Conservation (phyloP, 1,284 basidiomycete species). For the Ustilago esculenta region DNA sequence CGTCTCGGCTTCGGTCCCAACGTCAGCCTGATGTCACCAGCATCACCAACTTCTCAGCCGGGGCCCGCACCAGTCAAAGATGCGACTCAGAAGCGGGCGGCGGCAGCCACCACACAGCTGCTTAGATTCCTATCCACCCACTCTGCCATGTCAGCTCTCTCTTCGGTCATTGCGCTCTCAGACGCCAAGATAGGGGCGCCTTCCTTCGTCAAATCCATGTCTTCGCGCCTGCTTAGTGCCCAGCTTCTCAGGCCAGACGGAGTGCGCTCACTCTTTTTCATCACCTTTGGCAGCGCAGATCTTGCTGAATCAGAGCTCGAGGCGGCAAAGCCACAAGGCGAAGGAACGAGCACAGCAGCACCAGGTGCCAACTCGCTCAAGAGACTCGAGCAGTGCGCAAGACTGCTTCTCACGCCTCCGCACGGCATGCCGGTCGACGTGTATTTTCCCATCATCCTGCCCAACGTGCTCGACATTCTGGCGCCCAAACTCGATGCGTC, state of each 20-base stretch:
- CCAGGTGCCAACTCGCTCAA: slow-evolving; percentile 38
- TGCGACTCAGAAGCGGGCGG: slow-evolving; percentile 19
- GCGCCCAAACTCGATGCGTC: slow-evolving; percentile 36
- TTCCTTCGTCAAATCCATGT: slow-evolving; percentile 41
- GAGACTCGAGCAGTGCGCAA: slow-evolving; percentile 35
- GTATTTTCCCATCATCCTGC: slow-evolving; percentile 43
- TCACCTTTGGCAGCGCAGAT: slow-evolving; percentile 47
- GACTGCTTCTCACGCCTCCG: slow-evolving; percentile 49
- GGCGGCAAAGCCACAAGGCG: slow-evolving; percentile 15
- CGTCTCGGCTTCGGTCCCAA: slow-evolving; percentile 40
- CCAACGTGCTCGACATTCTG: slow-evolving; percentile 44
- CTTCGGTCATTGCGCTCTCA: slow-evolving; percentile 32
- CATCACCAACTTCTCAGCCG: neutral
- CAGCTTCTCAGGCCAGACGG: slow-evolving; percentile 63
- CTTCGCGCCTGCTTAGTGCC: slow-evolving; percentile 51
- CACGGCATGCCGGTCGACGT: slow-evolving; percentile 36
- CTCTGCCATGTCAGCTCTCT: slow-evolving; percentile 46
- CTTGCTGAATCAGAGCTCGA: slow-evolving; percentile 32
- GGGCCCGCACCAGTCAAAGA: slow-evolving; percentile 16
- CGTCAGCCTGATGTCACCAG: neutral
- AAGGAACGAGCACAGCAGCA: slow-evolving; percentile 26
- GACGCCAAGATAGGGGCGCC: slow-evolving; percentile 30
- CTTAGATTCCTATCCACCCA: slow-evolving; percentile 33
- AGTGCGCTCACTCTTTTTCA: slow-evolving; percentile 55
- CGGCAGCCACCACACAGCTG: slow-evolving; percentile 28